Conservation (phyloP, 176 grass and related monocot genomes). For the Avena atlantica region DNA sequence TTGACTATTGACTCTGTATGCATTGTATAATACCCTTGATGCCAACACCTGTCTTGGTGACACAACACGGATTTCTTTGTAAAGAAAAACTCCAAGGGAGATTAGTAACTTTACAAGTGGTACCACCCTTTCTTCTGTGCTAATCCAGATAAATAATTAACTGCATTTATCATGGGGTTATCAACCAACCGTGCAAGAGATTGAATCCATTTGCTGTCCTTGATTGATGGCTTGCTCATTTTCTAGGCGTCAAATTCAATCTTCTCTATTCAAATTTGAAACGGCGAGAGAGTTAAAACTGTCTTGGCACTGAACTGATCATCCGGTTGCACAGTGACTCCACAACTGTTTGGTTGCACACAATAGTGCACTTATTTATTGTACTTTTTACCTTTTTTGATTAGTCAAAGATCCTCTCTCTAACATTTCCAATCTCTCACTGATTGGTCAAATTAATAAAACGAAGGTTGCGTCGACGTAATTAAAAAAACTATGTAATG, state of each 20-base stretch:
- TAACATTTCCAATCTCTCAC: not conserved
- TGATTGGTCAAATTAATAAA: conserved; percentile 31
- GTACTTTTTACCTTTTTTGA: not conserved
- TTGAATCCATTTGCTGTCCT: not conserved
- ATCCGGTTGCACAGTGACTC: not conserved
- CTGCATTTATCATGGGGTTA: not conserved
- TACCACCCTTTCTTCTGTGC: conserved; percentile 15
- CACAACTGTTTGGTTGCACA: not conserved
- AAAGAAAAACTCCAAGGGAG: conserved; percentile 9
- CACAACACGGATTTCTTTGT: not conserved
- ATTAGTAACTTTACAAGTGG: not conserved
- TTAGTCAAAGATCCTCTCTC: conserved; percentile 21
- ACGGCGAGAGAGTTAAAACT: not conserved
- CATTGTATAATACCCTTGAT: conserved; percentile 13
- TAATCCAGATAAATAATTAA: conserved; percentile 36
- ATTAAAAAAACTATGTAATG: not conserved
- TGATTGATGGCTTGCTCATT: not conserved
- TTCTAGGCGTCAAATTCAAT: not conserved
- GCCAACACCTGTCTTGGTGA: conserved; percentile 22
- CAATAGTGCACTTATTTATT: not conserved
- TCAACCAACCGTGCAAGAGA: not conserved
- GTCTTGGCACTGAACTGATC: not conserved
- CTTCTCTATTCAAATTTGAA: not conserved
- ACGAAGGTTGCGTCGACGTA: conserved; percentile 15
- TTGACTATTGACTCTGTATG: conserved; percentile 45